Conservation (phyloP, 306 rosid genomes). For the Inga oerstediana region DNA sequence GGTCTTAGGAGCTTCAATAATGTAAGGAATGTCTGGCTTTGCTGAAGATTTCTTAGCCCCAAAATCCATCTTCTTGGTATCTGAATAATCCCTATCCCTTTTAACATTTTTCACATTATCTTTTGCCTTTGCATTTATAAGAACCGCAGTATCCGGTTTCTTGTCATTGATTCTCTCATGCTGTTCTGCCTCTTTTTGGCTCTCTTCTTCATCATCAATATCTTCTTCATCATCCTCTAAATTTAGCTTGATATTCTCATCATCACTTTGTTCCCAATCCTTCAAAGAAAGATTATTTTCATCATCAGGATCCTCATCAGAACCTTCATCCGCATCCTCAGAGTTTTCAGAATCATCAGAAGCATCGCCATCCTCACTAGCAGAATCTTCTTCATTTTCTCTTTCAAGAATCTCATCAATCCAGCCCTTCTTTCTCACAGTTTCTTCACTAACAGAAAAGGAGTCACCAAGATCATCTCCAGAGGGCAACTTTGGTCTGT, state of each 20-base stretch:
- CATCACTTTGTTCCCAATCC: constrained; percentile 98
- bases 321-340: constrained; percentile 56
- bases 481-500: constrained; percentile 60
- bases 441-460: constrained; percentile 63
- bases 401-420: constrained; percentile 75
- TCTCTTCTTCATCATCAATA: constrained; percentile 36
- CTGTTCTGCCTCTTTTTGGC: constrained; percentile 19
- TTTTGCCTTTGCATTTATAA: constrained; percentile 29
- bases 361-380: constrained; percentile 60
- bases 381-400: constrained; percentile 56
- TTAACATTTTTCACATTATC: constrained; percentile 43
- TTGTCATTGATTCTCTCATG: constrained; percentile 18
- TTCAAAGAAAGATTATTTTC: constrained; percentile 53
- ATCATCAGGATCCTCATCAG: constrained; percentile 57
- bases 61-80: constrained; percentile 45
- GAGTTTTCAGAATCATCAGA: constrained; percentile 57
- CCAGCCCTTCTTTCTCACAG: constrained; percentile 73
- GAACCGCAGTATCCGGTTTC: constrained; percentile 28
- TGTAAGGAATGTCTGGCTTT: constrained; percentile 68
- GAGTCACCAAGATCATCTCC: constrained; percentile 99
- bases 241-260: constrained; percentile 57
- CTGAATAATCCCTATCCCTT: constrained; percentile 38
- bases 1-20: constrained; percentile 88
- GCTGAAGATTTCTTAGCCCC: constrained; percentile 44
- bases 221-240: constrained; percentile 48